Evolutionary conservation across 2,329 filamentous ascomycete species (phyloP), one percentile per base, ranked within the genome.

Genomic region (Cladosporium cucumerinum): DNA sequence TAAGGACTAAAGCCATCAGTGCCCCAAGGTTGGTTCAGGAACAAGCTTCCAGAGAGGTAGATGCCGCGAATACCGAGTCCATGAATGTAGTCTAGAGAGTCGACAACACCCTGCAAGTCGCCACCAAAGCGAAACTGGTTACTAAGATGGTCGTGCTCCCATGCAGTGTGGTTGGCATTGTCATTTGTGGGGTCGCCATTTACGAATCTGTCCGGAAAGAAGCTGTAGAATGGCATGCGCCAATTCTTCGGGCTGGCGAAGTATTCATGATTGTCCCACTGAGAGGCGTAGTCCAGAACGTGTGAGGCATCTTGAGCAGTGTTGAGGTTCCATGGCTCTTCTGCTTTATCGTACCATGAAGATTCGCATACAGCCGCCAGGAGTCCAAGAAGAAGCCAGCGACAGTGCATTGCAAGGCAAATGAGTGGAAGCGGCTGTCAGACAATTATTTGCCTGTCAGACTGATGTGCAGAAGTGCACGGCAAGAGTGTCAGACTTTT

Each of bases 131-230:
- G 84, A 76, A 89, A 83, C 72, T 88, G 86, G 63, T 84, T 88
- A 65, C 82, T 85, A 69, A 80, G 81, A 64, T 82, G 74, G 71
- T 89, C 86, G 72, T 87, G 85, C 70, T 89, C 86, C 74, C 83
- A 89, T 3, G 80, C 67, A 0, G 86, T 88, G 8, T 80, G 82
- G 72, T 89, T 89, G 49, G 82, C 81, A 70, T 88, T 83, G 72
- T 89, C 86, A 71, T 89, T 89, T 1, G 79, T 80, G 8, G 87
- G 86, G 69, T 89, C 84, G 23, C 87, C 87, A 70, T 89, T 88
- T 43, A 87, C 85, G 70, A 85, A 89, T 65, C 85, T 79, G 72
- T 89, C 87, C 12, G 88, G 76, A 70, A 88, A 87, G 54, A 89
- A 77, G 10, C 85, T 87, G 72, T 89, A 89, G 71, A 88, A 85